Evolutionary conservation across 257 asterid species (phyloP).

Genomic region (Asclepias syriaca): DNA sequence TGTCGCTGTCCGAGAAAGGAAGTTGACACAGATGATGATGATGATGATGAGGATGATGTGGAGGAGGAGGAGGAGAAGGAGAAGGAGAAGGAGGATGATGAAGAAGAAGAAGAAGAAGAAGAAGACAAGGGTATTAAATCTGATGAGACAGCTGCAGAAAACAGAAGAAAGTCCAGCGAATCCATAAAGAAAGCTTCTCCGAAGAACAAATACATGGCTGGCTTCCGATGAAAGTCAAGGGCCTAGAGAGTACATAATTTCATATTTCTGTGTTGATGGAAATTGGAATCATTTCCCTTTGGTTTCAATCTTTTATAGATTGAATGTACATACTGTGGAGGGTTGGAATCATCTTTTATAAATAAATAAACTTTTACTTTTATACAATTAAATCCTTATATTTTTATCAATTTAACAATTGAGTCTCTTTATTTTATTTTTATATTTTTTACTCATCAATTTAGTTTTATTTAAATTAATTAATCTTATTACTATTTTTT

Average conservation of each 20-base stretch:
- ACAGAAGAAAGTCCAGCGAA: background rate
- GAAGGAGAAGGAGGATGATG: background rate
- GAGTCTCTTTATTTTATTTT: too few relatives aligned
- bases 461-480: too few relatives aligned
- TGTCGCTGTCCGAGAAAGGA: conserved; percentile 3
- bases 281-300: background rate
- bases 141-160: background rate
- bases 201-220: conserved; percentile 2
- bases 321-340: too few relatives aligned
- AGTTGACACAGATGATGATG: conserved; percentile 14
- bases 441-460: too few relatives aligned
- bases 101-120: too few relatives aligned
- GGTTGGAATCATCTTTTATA: too few relatives aligned
- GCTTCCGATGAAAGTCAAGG: conserved; percentile 2
- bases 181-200: background rate
- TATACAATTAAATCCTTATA: too few relatives aligned
- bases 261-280: background rate
- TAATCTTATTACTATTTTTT: too few relatives aligned
- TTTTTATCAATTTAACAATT: too few relatives aligned
- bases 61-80: too few relatives aligned
- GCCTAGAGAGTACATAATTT: background rate
- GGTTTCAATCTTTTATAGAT: background rate
- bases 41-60: too few relatives aligned
- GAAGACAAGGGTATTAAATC: background rate
- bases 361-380: too few relatives aligned